phyloP scores from a whole-genome alignment of 805 yeast species.

The Ogataea nakhonphanomensis region DNA sequence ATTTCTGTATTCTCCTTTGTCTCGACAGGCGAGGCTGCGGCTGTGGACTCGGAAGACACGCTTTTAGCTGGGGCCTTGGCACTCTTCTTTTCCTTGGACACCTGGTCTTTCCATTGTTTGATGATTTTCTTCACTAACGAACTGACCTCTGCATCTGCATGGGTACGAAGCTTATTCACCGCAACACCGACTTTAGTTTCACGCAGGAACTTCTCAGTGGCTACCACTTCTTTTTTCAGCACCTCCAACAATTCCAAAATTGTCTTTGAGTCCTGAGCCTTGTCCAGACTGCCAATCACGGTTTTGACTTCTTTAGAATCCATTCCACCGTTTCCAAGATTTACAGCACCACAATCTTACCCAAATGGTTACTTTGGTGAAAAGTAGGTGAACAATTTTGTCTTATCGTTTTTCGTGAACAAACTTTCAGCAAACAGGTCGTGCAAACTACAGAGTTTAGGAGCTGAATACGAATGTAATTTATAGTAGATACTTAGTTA shows the following conservation, averaged over 20 bases:
- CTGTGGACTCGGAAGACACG: conserved; percentile 14
- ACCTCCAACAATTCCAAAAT: conserved; percentile 62
- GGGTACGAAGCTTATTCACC: conserved; percentile 81
- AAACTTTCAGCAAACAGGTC: conserved; percentile 9
- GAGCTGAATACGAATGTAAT: neutral
- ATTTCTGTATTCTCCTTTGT: conserved; percentile 12
- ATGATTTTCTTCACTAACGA: conserved; percentile 78
- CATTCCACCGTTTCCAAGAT: conserved; percentile 36
- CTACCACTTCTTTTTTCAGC: conserved; percentile 68
- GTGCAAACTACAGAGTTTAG: neutral
- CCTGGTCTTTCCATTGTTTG: conserved; percentile 85
- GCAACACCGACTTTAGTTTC: conserved; percentile 97
- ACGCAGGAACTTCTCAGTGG: conserved; percentile 80
- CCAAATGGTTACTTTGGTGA: conserved; percentile 40
- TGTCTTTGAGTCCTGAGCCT: conserved; percentile 60
- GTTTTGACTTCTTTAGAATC: conserved; percentile 71
- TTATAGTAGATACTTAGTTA: conserved; percentile 8
- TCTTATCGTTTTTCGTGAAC: conserved; percentile 4
- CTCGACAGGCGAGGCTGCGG: conserved; percentile 13
- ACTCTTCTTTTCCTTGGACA: conserved; percentile 56
- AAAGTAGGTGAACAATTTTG: conserved; percentile 44
- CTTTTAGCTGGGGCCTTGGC: conserved; percentile 16
- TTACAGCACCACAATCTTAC: conserved; percentile 35
- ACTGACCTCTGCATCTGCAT: conserved; percentile 62
- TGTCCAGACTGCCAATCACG: conserved; percentile 69